Evolutionary conservation across 1,284 basidiomycete genomes (phyloP), one percentile per base, ranked within the genome.

Genomic region (Ganoderma meredithae): DNA sequence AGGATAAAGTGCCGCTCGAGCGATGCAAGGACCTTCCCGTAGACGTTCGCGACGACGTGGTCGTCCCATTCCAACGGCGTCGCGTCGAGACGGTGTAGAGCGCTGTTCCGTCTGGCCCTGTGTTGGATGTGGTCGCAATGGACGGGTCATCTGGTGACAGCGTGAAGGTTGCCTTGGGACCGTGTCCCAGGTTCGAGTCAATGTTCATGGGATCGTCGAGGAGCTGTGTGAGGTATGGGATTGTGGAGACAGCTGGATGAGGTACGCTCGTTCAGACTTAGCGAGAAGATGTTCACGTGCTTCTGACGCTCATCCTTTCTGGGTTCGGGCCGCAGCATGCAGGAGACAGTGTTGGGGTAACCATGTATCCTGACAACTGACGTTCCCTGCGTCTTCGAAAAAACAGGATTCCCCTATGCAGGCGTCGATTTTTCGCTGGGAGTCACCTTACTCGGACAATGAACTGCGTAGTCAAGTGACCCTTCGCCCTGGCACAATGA

Each of bases 91-190:
- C 81, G 41, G 75, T 76, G 73, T 85, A 85, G 25, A 81, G 58
- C 15, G 75, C 68, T 64, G 78, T 75, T 36, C 79, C 79, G n/a
- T 79, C 39, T 1, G 58, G 52, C 5, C 25, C 58, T 25, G 60
- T 36, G 68, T 81, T 77, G 61, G 73, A 72, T 72, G 85, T 79
- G 31, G 76, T 79, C 22, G 81, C 81, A 67, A 83, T 83, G 71
- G 76, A 81, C n/a, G 83, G 82, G 71, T 84, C 83, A 72, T 85
- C 83, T 3, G 76, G 79, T 31, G 77, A 69, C 49, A 84, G 73
- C 8, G 77, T 75, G 36, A 84, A 79, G 27, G 70, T 74, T 40
- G 58, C 39, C 41, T 25, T 22, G 58, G 39, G 58, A n/a, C 22
- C 33, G 33, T 58, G 47, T 8, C n/a, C 22, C 10, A 49, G 56